Evolutionary conservation across 208 protist genomes (phyloP).

Genomic region (Leishmania lainsoni): DNA sequence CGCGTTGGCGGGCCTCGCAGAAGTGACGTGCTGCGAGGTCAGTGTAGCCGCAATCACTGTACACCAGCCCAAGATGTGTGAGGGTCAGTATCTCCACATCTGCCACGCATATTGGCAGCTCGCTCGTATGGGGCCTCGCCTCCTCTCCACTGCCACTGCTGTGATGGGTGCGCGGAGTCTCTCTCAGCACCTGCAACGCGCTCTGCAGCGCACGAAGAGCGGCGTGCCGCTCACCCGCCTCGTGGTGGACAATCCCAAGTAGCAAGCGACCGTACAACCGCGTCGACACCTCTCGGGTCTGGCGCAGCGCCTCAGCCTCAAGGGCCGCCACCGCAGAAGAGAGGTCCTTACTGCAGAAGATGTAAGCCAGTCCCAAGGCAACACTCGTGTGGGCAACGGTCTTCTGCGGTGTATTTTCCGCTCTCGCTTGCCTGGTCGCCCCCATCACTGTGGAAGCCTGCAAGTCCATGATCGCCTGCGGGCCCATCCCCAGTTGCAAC

Average conservation of each 20-base stretch:
- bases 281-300: constrained; percentile 6
- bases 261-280: constrained; percentile 11
- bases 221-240: not conserved
- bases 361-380: constrained; percentile 24
- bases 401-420: not conserved
- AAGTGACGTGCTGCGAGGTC: constrained; percentile 82
- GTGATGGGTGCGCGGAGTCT: not conserved
- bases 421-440: not conserved
- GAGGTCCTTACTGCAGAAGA: constrained; percentile 26
- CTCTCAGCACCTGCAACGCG: constrained; percentile 8
- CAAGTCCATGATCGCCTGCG: constrained; percentile 30
- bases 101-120: constrained; percentile 26
- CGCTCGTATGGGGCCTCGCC: constrained; percentile 6
- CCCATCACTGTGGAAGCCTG: constrained; percentile 5
- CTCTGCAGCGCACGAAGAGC: constrained; percentile 13
- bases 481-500: constrained; percentile 54
- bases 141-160: constrained; percentile 11
- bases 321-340: not conserved
- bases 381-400: constrained; percentile 6
- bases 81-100: constrained; percentile 49
- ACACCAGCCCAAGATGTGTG: constrained; percentile 77
- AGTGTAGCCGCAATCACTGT: constrained; percentile 67
- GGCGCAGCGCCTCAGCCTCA: constrained; percentile 4
- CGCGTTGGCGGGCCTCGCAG: constrained; percentile 12
- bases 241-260: constrained; percentile 24